Conservation (phyloP, 139 green algal genomes). For the Picochlorum sp. region DNA sequence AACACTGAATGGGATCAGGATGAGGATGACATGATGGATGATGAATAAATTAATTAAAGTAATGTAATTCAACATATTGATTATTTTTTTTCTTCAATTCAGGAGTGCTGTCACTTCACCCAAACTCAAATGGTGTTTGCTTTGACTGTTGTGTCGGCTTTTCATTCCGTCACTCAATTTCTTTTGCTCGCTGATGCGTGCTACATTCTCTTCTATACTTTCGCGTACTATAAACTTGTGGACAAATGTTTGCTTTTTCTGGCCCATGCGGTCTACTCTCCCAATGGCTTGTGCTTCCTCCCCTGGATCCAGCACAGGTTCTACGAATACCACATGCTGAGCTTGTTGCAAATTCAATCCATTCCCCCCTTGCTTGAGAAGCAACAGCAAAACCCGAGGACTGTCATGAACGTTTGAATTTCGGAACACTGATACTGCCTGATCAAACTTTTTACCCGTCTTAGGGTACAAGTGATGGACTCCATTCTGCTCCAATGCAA, state of each 20-base stretch:
- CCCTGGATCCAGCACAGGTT: constrained; percentile 53
- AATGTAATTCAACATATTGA: no score
- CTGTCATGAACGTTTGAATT: background rate
- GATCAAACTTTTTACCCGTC: constrained; percentile 33
- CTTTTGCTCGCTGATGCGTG: constrained; percentile 25
- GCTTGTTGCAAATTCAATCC: constrained; percentile 76
- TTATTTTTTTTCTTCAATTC: background rate
- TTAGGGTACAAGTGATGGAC: constrained; percentile 36
- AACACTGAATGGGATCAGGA: constrained; percentile 10
- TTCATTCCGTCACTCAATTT: background rate
- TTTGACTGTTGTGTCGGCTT: background rate
- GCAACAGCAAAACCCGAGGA: constrained; percentile 61
- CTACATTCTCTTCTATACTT: constrained; percentile 79
- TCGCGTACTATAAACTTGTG: constrained; percentile 60
- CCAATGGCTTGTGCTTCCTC: constrained; percentile 53
- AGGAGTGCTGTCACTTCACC: constrained; percentile 20
- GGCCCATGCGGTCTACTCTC: constrained; percentile 60
- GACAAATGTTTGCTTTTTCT: constrained; percentile 52
- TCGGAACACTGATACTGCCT: constrained; percentile 50
- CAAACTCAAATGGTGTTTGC: constrained; percentile 17
- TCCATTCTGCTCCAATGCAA: constrained; percentile 48
- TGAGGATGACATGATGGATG: constrained; percentile 8
- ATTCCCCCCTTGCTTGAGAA: constrained; percentile 57
- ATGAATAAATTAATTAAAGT: constrained; percentile 7
- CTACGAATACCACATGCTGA: constrained; percentile 76